Base-by-base conservation (phyloP, 2,329 filamentous ascomycete species). In the Fusarium albidum region DNA sequence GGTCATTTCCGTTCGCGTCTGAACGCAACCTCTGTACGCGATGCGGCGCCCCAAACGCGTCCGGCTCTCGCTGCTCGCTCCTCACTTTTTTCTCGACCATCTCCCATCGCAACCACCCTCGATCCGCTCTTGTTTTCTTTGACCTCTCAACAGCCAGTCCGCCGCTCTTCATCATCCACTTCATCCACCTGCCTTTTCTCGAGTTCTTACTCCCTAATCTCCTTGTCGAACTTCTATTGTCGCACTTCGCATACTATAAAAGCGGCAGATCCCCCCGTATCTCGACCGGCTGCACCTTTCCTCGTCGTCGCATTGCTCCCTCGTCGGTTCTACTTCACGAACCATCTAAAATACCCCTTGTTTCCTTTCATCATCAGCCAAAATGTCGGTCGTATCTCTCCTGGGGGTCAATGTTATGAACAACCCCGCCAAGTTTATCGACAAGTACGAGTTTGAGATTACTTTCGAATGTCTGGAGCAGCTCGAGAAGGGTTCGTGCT, bases 391-490 rank as follows among this genome's bases (percentile, higher is more conserved):
- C 71, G 93, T 99, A 61, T 96, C 93, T 66, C 87, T 99, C 55
- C 86, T 99, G 65, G 94, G 94, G 71, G 95, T 99, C 69, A 91
- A 95, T 76, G 91, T 99, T 67, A 83, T 92, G 73, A 98, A 99
- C 85, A 99, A 99, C 80, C 95, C 95, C 70, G 93, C 95, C 69
- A 87, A 90, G 67, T 98, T 99, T 79, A 89, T 87, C 68, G 90
- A 94, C 73, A 87, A 92, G 48, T 99, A 99, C 75, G 88, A 95
- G 75, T 96, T 99, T 67, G 94, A 99, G 77, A 98, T 99, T 74
- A 99, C 95, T 14, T 99, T 99, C 61, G 95, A 99, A 77, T 98
- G 95, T 70, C 86, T 98, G 18, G 95, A 99, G 79, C 86, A 89
- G 65, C 84, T 99, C 32, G 91, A 96, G 73, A 97, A 97, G 78